Evolutionary conservation across 169 alveolate genomes (phyloP).

Genomic region (Cryptosporidium felis): DNA sequence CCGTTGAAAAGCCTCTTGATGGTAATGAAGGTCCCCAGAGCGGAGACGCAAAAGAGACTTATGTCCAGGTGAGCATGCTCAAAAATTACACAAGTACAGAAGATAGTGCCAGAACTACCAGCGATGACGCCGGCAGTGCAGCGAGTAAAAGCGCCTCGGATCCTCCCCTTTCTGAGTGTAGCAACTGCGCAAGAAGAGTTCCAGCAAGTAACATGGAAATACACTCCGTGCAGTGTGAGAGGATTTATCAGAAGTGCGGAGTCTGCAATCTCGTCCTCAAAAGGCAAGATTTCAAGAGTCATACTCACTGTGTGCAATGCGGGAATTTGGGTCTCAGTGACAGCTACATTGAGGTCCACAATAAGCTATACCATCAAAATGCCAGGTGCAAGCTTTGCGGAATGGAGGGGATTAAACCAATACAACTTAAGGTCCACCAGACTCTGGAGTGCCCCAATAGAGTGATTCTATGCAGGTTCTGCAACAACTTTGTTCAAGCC

Average conservation of each 20-base stretch:
- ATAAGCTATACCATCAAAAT: slow-evolving; percentile 22
- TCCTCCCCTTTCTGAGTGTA: slow-evolving; percentile 6
- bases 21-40: too few species aligned
- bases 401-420: neutral
- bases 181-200: slow-evolving; percentile 23
- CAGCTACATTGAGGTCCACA: slow-evolving; percentile 1
- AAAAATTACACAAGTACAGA: too few species aligned
- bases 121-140: too few species aligned
- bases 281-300: slow-evolving; percentile 14
- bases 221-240: slow-evolving; percentile 35
- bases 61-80: too few species aligned
- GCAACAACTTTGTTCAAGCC: slow-evolving; percentile 71
- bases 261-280: slow-evolving; percentile 23
- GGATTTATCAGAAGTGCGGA: slow-evolving; percentile 1
- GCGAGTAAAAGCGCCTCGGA: too few species aligned
- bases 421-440: slow-evolving; percentile 43
- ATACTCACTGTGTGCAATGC: slow-evolving; percentile 41
- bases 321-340: neutral
- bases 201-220: neutral
- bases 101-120: too few species aligned
- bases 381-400: slow-evolving; percentile 31
- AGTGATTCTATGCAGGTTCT: slow-evolving; percentile 71
- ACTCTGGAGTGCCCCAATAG: slow-evolving; percentile 67
- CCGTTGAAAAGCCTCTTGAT: neutral
- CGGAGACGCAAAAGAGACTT: too few species aligned